Conservation (phyloP, 208 protist species). For the Leptomonas seymouri region DNA sequence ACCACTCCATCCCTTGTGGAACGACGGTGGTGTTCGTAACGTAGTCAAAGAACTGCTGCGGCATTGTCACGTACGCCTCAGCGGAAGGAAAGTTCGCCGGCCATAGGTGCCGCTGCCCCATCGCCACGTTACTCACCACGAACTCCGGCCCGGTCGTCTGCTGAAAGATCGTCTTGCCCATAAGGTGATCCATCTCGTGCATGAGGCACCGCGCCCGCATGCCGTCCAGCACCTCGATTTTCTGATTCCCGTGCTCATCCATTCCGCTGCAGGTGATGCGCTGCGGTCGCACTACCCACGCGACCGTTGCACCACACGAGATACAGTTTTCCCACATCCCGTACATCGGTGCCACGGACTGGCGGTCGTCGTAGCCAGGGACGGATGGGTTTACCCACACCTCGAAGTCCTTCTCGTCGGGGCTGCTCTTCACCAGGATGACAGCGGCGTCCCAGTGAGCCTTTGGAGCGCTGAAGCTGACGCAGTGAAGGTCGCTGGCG, state of each 20-base stretch:
- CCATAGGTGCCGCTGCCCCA: slow-evolving; percentile 85
- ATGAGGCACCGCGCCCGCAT: slow-evolving; percentile 88
- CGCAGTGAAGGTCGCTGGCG: slow-evolving; percentile 70
- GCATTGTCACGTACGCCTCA: slow-evolving; percentile 77
- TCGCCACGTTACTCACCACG: slow-evolving; percentile 73
- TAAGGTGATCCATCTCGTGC: slow-evolving; percentile 90
- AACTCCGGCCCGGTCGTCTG: slow-evolving; percentile 79
- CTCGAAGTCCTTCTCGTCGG: slow-evolving; percentile 75
- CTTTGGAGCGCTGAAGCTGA: slow-evolving; percentile 87
- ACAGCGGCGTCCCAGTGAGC: slow-evolving; percentile 87
- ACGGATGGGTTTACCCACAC: slow-evolving; percentile 89
- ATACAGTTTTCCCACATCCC: slow-evolving; percentile 95
- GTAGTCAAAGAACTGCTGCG: slow-evolving; percentile 88
- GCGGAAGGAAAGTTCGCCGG: slow-evolving; percentile 86
- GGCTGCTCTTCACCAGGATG: slow-evolving; percentile 65
- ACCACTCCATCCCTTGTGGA: slow-evolving; percentile 84
- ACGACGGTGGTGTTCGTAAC: slow-evolving; percentile 75
- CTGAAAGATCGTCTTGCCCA: slow-evolving; percentile 85
- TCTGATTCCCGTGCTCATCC: slow-evolving; percentile 80
- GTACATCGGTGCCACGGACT: slow-evolving; percentile 85
- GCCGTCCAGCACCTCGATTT: slow-evolving; percentile 74
- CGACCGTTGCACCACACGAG: slow-evolving; percentile 65
- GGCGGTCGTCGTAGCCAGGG: slow-evolving; percentile 72
- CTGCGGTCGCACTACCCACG: slow-evolving; percentile 87
- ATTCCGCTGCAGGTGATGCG: slow-evolving; percentile 69